These are phyloP conservation scores for Dalbergia cultrata DNA, from an alignment of 306 rosid species.

Conservation along the genomic window DNA sequence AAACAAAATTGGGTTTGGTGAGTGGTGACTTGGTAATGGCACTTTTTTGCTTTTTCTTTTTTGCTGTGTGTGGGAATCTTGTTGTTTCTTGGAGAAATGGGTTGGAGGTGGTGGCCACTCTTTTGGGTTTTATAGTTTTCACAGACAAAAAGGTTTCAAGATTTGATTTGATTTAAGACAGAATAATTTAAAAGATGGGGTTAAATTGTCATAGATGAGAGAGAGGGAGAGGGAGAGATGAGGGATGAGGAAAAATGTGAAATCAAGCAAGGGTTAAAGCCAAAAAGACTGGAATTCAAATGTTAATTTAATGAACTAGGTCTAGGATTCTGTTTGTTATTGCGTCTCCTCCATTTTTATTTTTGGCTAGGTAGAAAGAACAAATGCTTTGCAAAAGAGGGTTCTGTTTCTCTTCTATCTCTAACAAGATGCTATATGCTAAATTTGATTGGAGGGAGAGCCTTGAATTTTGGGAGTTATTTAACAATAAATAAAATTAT, in stretches of 20 bases:
- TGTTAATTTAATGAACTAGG: conserved; percentile 42
- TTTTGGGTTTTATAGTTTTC: conserved; percentile 50
- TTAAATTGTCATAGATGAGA: neutral
- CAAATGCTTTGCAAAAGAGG: conserved; percentile 43
- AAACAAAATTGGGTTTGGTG: neutral
- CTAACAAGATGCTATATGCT: conserved; percentile 33
- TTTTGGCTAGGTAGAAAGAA: conserved; percentile 21
- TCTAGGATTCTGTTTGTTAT: conserved; percentile 25
- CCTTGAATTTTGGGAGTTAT: conserved; percentile 50
- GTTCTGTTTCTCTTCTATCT: conserved; percentile 36
- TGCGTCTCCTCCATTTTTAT: conserved; percentile 20
- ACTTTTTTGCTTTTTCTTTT: conserved; percentile 23
- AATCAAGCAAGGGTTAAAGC: neutral
- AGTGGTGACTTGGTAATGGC: neutral
- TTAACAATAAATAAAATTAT: conserved; percentile 16
- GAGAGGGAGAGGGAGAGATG: neutral
- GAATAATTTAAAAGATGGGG: neutral
- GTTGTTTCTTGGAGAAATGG: conserved; percentile 74
- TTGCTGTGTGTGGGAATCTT: conserved; percentile 63
- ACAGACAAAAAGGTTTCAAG: conserved; percentile 37
- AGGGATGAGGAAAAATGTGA: neutral
- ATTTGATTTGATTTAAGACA: conserved; percentile 48
- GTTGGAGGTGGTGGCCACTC: conserved; percentile 53
- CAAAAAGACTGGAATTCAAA: neutral
- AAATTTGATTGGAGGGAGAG: conserved; percentile 52